Base-by-base conservation (phyloP, 768 basidiomycete genomes). In the Termitomyces sp. region DNA sequence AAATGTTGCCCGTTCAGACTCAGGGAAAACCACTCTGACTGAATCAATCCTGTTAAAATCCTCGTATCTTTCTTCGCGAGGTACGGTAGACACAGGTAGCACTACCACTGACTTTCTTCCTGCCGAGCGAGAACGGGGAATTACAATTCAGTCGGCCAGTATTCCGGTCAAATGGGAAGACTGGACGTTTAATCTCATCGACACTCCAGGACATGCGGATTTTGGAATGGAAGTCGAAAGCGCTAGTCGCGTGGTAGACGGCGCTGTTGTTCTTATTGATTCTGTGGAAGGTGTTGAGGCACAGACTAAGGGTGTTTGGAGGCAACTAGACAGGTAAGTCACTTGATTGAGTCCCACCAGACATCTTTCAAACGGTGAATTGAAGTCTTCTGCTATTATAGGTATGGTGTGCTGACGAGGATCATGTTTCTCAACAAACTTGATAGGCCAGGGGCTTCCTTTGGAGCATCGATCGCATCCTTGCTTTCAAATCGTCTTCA, bases 211-310 rank as follows among this genome's bases (percentile, higher is more conserved):
- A 36, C 92, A 95, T 72, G 93, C 91, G 5, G 92, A 95, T 69
- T 95, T 95, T 71, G 92, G 92, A n/a, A 94, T 94, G 92, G 92
- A 95, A 66, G 93, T 95, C 27, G 93, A 94, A 71, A 90, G 92
- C 65, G 93, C 93, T 8, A 94, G 92, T 65, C 84, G 92, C 29
- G 88, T 95, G 16, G 84, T 94, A 4, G 92, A 95, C 61, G 93
- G 92, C 56, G 92, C 92, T 16, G 85, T 95, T 29, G 89, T 95
- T 31, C 71, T 95, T 32, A 83, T 95, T 44, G 92, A 95, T 71
- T 89, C 92, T 0, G 92, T 95, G 0, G 92, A 94, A 71, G 92
- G 92, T 7, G 92, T 94, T 5, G 92, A 94, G 69, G 84, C 90
- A 12, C 92, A 95, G 67, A 95, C 93, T 0, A 87, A 85, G 69